Evolutionary conservation across 768 basidiomycete species (phyloP).

Genomic region (Asterophora parasitica): DNA sequence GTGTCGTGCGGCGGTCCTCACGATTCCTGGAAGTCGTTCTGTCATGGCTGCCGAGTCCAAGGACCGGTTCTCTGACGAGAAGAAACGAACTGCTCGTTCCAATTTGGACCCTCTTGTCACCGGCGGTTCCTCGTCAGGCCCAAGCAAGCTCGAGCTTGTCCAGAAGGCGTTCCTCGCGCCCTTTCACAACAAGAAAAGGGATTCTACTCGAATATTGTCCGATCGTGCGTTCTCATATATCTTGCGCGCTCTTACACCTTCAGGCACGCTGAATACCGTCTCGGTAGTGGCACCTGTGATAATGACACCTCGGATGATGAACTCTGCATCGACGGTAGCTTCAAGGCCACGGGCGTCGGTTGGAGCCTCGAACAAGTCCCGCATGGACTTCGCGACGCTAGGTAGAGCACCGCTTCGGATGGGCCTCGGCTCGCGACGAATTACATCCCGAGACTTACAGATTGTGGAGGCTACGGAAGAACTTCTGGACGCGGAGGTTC

Average conservation of each 20-base stretch:
- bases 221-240: constrained; percentile 50
- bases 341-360: constrained; percentile 39
- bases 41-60: constrained; percentile 35
- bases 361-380: constrained; percentile 29
- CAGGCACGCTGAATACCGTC: not conserved
- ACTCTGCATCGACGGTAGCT: constrained; percentile 63
- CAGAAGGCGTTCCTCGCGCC: constrained; percentile 70
- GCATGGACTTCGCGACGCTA: constrained; percentile 70
- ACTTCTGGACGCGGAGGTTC: constrained; percentile 64
- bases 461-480: constrained; percentile 81
- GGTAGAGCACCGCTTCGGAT: constrained; percentile 75
- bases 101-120: constrained; percentile 34
- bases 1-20: not conserved
- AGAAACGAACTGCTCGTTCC: constrained; percentile 35
- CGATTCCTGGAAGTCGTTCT: constrained; percentile 5
- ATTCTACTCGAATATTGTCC: constrained; percentile 68
- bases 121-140: constrained; percentile 28
- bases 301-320: constrained; percentile 84
- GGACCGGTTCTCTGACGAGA: constrained; percentile 26
- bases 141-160: constrained; percentile 54
- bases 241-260: constrained; percentile 1
- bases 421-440: constrained; percentile 56
- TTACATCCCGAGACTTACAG: constrained; percentile 81
- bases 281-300: constrained; percentile 76
- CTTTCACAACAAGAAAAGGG: constrained; percentile 61